Evolutionary conservation across 2,329 filamentous ascomycete genomes (phyloP).

Genomic region (Colletotrichum musae): DNA sequence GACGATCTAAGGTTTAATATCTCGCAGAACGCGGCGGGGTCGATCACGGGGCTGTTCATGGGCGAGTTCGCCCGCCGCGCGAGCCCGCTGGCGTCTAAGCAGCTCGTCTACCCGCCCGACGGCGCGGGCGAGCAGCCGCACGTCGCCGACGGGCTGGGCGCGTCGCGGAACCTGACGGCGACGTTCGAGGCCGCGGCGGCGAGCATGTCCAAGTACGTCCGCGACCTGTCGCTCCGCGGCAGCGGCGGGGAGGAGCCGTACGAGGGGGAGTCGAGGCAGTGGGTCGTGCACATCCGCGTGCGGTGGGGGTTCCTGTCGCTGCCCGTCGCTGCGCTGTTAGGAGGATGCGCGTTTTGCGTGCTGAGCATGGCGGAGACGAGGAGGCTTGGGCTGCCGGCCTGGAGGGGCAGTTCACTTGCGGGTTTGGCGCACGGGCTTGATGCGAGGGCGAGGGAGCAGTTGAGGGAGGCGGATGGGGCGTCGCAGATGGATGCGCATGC

Average conservation of each 20-base stretch:
- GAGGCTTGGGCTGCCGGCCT: not conserved
- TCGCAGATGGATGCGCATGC: not conserved
- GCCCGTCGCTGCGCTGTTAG: not conserved
- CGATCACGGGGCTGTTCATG: not conserved
- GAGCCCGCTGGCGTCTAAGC: not conserved
- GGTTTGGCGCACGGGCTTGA: not conserved
- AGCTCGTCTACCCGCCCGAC: not conserved
- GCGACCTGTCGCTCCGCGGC: not conserved
- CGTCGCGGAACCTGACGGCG: not conserved
- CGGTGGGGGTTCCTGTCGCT: not conserved
- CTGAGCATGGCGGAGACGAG: not conserved
- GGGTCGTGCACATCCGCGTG: not conserved
- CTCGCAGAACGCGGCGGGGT: not conserved
- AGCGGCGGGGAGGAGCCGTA: not conserved
- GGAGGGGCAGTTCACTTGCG: conserved; percentile 17
- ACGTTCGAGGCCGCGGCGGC: conserved; percentile 8
- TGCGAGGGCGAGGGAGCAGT: not conserved
- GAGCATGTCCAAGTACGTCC: conserved; percentile 4
- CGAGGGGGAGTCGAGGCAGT: not conserved
- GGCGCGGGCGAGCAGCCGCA: not conserved
- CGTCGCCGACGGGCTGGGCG: not conserved
- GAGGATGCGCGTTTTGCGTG: not conserved
- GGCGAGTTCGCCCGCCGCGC: not conserved
- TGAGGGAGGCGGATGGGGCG: not conserved
- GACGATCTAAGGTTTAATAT: conserved; percentile 6